phyloP scores from a whole-genome alignment of 2,329 filamentous ascomycete genomes.

The Lecanicillium sp. region DNA sequence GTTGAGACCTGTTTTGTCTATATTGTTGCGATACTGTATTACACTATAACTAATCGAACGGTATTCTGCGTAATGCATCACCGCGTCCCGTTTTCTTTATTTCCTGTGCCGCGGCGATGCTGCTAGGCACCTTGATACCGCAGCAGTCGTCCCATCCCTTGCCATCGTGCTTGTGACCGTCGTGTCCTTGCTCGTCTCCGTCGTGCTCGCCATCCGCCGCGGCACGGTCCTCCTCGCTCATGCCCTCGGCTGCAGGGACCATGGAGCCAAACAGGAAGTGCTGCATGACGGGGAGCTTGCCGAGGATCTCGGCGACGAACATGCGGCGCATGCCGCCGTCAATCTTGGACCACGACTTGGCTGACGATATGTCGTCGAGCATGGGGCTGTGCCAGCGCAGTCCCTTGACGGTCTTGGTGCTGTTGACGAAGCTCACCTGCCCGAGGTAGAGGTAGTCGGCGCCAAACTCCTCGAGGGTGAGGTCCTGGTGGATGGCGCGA shows the following conservation, averaged over 20 bases:
- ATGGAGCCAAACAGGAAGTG: conserved; percentile 92
- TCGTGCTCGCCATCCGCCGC: conserved; percentile 42
- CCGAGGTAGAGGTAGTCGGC: conserved; percentile 84
- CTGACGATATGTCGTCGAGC: conserved; percentile 93
- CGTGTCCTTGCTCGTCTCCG: conserved; percentile 51
- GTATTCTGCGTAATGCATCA: conserved; percentile 63
- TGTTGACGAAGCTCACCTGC: conserved; percentile 91
- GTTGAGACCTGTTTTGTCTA: background rate
- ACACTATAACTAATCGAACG: conserved; percentile 65
- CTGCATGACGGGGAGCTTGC: conserved; percentile 96
- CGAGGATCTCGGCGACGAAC: conserved; percentile 89
- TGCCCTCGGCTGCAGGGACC: conserved; percentile 71
- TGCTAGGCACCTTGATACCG: conserved; percentile 94
- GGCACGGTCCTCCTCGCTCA: conserved; percentile 62
- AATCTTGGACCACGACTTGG: conserved; percentile 86
- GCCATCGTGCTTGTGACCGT: conserved; percentile 57
- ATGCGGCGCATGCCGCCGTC: conserved; percentile 94
- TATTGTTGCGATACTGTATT: background rate
- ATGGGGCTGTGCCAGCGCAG: conserved; percentile 96
- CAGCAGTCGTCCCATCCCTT: conserved; percentile 92
- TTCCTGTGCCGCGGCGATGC: conserved; percentile 83
- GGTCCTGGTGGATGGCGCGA: conserved; percentile 77
- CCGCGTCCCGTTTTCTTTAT: conserved; percentile 66
- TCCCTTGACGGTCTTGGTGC: conserved; percentile 91
- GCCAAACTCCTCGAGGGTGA: conserved; percentile 80